Evolutionary conservation across 306 rosid genomes (phyloP).

Genomic region (Comarum palustre): DNA sequence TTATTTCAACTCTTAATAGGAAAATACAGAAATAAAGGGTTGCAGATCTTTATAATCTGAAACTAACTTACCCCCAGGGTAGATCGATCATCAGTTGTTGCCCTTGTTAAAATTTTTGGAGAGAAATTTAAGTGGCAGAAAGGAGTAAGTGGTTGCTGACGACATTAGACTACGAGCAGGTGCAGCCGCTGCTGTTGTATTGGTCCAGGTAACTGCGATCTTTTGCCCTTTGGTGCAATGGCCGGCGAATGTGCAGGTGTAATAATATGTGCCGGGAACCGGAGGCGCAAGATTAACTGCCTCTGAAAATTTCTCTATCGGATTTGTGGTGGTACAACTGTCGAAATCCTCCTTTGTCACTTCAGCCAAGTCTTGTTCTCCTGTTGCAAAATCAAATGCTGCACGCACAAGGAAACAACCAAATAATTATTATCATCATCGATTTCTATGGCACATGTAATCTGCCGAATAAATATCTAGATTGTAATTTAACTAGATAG

Average conservation of each 20-base stretch:
- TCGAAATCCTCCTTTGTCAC: constrained; percentile 13
- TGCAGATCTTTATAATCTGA: not conserved
- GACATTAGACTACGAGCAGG: constrained; percentile 16
- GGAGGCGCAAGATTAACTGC: constrained; percentile 20
- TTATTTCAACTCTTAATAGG: not conserved
- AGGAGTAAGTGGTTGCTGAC: not conserved
- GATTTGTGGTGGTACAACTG: not conserved
- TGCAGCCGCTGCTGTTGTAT: not conserved
- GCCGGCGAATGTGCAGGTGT: constrained; percentile 32
- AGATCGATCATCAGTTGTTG: not conserved
- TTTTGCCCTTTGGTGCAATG: constrained; percentile 53
- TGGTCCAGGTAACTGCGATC: constrained; percentile 28
- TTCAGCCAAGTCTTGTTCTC: constrained; percentile 9
- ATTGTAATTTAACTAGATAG: too few species aligned
- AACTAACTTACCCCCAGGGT: not conserved
- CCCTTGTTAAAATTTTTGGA: not conserved
- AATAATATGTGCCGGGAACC: constrained; percentile 25
- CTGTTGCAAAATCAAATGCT: constrained; percentile 16
- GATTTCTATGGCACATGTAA: not conserved
- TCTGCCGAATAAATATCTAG: not conserved
- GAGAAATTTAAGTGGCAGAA: not conserved
- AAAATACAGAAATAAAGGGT: not conserved
- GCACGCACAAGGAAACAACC: not conserved
- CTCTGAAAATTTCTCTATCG: not conserved
- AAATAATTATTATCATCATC: not conserved